Evolutionary conservation across 2,329 filamentous ascomycete species (phyloP).

Genomic region (Epichloe gansuensis): DNA sequence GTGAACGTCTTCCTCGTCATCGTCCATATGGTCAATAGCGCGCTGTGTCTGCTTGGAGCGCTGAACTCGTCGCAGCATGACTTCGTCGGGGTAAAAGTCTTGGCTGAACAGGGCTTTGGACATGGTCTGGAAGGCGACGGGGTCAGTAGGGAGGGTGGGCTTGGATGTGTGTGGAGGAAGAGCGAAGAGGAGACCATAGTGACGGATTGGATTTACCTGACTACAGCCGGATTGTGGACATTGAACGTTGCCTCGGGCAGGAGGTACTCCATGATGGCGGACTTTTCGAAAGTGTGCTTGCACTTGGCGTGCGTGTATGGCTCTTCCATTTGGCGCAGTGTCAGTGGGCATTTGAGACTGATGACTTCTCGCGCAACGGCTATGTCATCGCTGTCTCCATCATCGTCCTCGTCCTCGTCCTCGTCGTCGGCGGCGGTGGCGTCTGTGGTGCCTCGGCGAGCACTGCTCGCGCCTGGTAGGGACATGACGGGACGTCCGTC

Average conservation of each 20-base stretch:
- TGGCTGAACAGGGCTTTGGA: conserved; percentile 22
- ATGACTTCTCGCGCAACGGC: conserved; percentile 51
- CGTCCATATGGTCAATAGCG: conserved; percentile 29
- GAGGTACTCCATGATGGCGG: conserved; percentile 46
- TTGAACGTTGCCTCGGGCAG: conserved; percentile 29
- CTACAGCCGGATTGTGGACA: conserved; percentile 58
- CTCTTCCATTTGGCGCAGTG: conserved; percentile 49
- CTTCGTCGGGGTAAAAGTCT: conserved; percentile 45
- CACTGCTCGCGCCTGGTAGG: conserved; percentile 7
- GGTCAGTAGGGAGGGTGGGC: neutral
- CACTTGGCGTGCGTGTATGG: conserved; percentile 57
- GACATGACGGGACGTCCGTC: conserved; percentile 31
- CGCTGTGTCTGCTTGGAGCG: conserved; percentile 33
- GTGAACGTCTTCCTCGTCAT: conserved; percentile 20
- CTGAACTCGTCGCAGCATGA: conserved; percentile 45
- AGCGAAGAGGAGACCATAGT: neutral
- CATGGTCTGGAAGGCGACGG: conserved; percentile 28
- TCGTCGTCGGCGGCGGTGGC: neutral
- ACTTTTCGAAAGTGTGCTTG: conserved; percentile 60
- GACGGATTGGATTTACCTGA: conserved; percentile 27
- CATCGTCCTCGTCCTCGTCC: conserved; percentile 20
- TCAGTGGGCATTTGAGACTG: conserved; percentile 59
- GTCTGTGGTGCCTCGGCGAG: neutral
- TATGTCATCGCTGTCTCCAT: conserved; percentile 55
- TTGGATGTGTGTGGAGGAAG: neutral